Percentiles rank a stretch among this genome's conserved stretches.
These are phyloP conservation scores for Fonsecaea monophora DNA, from an alignment of 2,329 filamentous ascomycete genomes.

Conservation along the genomic window DNA sequence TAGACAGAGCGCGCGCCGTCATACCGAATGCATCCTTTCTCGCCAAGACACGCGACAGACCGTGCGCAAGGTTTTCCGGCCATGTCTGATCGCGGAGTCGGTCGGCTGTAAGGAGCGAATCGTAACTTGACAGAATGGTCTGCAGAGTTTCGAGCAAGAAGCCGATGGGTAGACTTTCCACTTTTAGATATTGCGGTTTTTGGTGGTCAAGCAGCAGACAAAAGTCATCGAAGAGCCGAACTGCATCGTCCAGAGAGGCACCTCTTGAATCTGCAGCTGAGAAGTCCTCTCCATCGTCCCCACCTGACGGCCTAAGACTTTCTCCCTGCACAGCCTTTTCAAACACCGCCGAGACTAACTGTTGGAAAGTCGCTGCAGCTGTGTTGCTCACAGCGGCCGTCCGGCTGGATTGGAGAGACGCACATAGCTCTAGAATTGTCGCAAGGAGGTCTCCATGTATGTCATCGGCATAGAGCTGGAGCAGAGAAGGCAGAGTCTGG, in stretches of 20 bases:
- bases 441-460: conserved; percentile 82
- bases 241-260: conserved; percentile 51
- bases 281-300: conserved; percentile 27
- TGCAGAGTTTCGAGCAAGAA: conserved; percentile 93
- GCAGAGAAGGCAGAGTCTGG: conserved; percentile 83
- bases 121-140: conserved; percentile 84
- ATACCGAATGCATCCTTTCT: conserved; percentile 33
- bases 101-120: conserved; percentile 77
- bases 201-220: conserved; percentile 87
- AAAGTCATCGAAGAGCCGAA: conserved; percentile 79
- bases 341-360: conserved; percentile 89
- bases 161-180: conserved; percentile 77
- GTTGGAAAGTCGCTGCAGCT: conserved; percentile 93
- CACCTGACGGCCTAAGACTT: conserved; percentile 6
- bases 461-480: conserved; percentile 87
- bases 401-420: conserved; percentile 87
- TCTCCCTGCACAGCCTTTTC: conserved; percentile 70
- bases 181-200: conserved; percentile 79
- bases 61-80: conserved; percentile 61
- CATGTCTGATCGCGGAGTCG: conserved; percentile 82
- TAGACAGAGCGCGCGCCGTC: conserved; percentile 31
- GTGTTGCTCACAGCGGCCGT: conserved; percentile 94
- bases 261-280: conserved; percentile 30
- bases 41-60: conserved; percentile 29
- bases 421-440: conserved; percentile 86